Base-by-base conservation (phyloP, 148 eudicot species). In the Cornus florida region DNA sequence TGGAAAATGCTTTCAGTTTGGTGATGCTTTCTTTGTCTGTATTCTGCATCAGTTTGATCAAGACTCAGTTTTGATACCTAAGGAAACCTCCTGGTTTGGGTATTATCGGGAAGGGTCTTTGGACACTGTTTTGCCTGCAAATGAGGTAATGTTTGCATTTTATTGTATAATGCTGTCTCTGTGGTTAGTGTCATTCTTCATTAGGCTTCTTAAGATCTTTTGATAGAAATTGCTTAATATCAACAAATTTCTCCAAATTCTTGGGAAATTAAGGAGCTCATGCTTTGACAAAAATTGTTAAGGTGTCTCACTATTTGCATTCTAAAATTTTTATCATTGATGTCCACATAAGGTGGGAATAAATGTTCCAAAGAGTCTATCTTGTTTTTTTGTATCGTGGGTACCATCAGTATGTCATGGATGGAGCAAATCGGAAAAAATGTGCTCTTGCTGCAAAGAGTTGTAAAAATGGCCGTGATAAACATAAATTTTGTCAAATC, bases 1-100 rank as follows among this genome's bases (percentile, higher is more conserved):
- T 43, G 48, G 48, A 64, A 28, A 56, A 50, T 60, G 14, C 13
- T 46, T 17, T 67, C 17, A 1, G 46, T 10, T 71, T 75, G 48
- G 19, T n/a, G 32, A 8, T 39, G 43, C 43, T 7, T 78, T 39
- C n/a, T 60, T 28, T 64, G n/a, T 6, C 24, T 33, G 19, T 57
- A 35, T 33, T 5, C 17, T 5, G 43, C 39, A 13, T 57, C 86
- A 90, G 93, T 90, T 90, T 66, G 88, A 88, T 48, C 7, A 86
- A 38, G 93, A 90, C 64, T 22, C 73, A 3, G 83, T 90, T 82
- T 72, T 90, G 80, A 81, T 90, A 59, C 93, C 93, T 14, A 90
- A 75, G 71, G 91, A 90, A 80, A 88, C 93, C 1, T 86, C 93
- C 46, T 88, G 83, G 90, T 90, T 90, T 81, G 91, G 91, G 23